Evolutionary conservation across 1,284 basidiomycete genomes (phyloP), one percentile per base, ranked within the genome.

Genomic region (Pulchroboletus neoregius): DNA sequence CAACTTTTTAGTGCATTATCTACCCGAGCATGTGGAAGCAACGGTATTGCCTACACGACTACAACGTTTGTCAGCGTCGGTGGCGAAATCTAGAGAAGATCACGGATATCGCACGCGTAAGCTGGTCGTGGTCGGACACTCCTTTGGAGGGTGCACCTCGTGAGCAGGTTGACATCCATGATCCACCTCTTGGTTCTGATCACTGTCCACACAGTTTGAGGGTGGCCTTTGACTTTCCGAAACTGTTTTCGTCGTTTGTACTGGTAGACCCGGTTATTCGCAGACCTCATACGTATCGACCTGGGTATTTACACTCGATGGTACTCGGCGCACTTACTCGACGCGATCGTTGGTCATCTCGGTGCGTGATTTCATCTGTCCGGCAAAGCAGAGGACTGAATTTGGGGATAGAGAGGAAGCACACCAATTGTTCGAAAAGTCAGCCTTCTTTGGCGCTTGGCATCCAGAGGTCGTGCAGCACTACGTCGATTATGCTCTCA

Each of bases 261-360:
- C 74, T 94, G 9, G 68, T 94, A 22, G 94, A 97, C 62, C 91
- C 94, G 0, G 76, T 90, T 45, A 78, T 91, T 30, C 53, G 71
- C 38, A 67, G 59, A 58, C 67, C 60, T 31, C 49, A 32, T 23
- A 50, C 33, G 12, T 48, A 38, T 45, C 38, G 18, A 15, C 51
- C 38, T 6, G 53, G 35, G 3, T n/a, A 38, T 10, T 47, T 59
- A 12, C 43, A 55, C 16, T 43, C 39, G 7, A 50, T 71, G 16
- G 63, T 72, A 0, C 35, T n/a, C n/a, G n/a, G 75, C 10, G 84
- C 85, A 1, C 62, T 92, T n/a, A 64, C 66, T 33, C 75, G 91
- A 15, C 77, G 86, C 32, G 72, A 76, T 2, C 65, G 68, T 6
- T 93, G 90, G 87, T 50, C 74, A 3, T 82, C 79, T 16, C 69